phyloP scores from a whole-genome alignment of 768 basidiomycete species.

The Tubosaeta brunneosetosa region DNA sequence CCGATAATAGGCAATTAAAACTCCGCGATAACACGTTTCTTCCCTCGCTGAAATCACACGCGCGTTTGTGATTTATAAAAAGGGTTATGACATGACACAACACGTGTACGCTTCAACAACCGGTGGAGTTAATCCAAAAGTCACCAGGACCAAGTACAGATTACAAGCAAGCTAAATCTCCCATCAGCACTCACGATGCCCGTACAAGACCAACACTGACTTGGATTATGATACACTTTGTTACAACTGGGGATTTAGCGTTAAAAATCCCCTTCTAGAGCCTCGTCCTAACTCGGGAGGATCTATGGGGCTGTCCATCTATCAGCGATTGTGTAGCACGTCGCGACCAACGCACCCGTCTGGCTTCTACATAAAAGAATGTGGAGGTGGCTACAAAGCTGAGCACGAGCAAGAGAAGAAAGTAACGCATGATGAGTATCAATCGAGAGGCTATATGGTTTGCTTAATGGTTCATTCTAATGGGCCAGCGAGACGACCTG shows the following conservation, averaged over 20 bases:
- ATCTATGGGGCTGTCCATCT: conserved; percentile 16
- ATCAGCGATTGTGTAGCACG: conserved; percentile 4
- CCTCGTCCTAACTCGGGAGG: conserved; percentile 11
- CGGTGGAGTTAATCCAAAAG: conserved; percentile 7
- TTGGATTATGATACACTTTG: conserved; percentile 20
- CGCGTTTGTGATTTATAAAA: conserved; percentile 9
- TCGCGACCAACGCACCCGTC: conserved; percentile 18
- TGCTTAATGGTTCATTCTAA: conserved; percentile 27
- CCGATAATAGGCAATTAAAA: conserved; percentile 14
- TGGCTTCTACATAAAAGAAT: conserved; percentile 29
- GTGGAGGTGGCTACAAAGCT: conserved; percentile 27
- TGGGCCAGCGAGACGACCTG: conserved; percentile 18
- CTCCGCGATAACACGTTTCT: conserved; percentile 19
- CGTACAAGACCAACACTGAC: conserved; percentile 5
- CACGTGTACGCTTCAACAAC: conserved; percentile 13
- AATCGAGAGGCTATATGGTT: not conserved
- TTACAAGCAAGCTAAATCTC: conserved; percentile 10
- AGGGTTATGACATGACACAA: not conserved
- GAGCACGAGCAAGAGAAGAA: conserved; percentile 26
- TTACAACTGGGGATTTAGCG: conserved; percentile 20
- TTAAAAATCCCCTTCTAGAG: conserved; percentile 23
- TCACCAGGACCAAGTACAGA: conserved; percentile 14
- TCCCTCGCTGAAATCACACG: conserved; percentile 24
- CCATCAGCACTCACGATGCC: not conserved
- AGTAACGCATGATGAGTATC: conserved; percentile 20